Evolutionary conservation across 306 rosid species (phyloP).

Genomic region (Corylus avellana): DNA sequence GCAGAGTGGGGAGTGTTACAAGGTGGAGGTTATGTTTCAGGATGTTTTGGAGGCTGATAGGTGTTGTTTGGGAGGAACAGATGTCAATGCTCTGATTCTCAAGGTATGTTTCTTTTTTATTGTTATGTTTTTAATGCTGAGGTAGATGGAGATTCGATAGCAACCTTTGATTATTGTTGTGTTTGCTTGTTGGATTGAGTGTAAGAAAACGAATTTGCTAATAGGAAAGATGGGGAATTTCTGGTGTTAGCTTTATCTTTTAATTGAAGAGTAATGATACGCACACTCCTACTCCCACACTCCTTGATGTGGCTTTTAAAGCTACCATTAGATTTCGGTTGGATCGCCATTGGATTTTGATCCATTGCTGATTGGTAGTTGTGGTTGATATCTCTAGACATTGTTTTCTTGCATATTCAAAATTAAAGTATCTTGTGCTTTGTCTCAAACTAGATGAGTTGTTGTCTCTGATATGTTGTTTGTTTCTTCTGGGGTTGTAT

Average conservation of each 20-base stretch:
- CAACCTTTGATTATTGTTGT: not conserved
- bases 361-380: not conserved
- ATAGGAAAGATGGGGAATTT: not conserved
- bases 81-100: constrained; percentile 55
- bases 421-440: not conserved
- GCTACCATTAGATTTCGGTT: too few species aligned
- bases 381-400: not conserved
- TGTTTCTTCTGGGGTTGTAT: not conserved
- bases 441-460: not conserved
- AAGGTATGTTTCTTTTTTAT: constrained; percentile 34
- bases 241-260: not conserved
- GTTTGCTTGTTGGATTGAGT: not conserved
- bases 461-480: not conserved
- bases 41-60: constrained; percentile 64
- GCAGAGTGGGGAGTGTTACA: constrained; percentile 43
- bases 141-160: not conserved
- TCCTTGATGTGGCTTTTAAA: too few species aligned
- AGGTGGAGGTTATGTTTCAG: constrained; percentile 66
- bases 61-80: constrained; percentile 40
- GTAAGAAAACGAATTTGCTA: not conserved
- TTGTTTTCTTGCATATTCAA: not conserved
- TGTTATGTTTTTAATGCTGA: not conserved
- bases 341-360: too few species aligned
- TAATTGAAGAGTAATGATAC: not conserved
- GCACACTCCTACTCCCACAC: too few species aligned